Evolutionary conservation across 2,329 filamentous ascomycete species (phyloP).

Genomic region (Claviceps maximensis): DNA sequence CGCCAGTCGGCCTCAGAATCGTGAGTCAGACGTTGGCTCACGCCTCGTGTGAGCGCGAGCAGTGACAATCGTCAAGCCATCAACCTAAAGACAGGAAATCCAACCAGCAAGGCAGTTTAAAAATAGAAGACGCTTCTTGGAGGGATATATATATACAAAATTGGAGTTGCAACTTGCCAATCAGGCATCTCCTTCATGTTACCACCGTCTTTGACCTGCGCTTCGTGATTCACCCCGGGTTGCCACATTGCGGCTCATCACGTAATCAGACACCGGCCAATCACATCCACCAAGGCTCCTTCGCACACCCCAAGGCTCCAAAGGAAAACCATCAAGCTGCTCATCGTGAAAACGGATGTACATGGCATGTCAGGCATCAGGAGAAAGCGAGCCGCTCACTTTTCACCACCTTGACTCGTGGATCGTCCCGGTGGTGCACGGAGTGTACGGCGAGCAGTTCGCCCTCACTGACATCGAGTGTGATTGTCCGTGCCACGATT

Average conservation of each 20-base stretch:
- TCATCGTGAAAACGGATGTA: conserved; percentile 1
- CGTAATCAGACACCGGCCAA: conserved; percentile 7
- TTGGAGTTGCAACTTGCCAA: too few species aligned
- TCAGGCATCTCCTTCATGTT: too few species aligned
- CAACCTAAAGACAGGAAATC: too few species aligned
- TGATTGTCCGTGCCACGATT: neutral
- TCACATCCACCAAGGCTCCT: conserved; percentile 1
- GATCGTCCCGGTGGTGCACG: neutral
- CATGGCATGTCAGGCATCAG: neutral
- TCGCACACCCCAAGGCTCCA: neutral
- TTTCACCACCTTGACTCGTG: neutral
- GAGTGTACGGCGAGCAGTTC: neutral
- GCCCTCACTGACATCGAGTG: neutral
- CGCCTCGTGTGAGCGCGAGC: too few species aligned
- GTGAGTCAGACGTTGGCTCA: too few species aligned
- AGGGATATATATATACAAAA: too few species aligned
- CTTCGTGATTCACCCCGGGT: neutral
- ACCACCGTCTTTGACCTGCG: too few species aligned
- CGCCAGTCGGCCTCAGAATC: too few species aligned
- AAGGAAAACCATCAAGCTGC: neutral
- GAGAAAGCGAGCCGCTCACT: conserved; percentile 3
- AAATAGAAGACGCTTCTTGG: too few species aligned
- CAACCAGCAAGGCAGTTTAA: too few species aligned
- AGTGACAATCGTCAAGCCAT: too few species aligned
- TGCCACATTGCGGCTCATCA: conserved; percentile 3